Conservation (phyloP, 305 asterid species). For the Fraxinus latifolia region DNA sequence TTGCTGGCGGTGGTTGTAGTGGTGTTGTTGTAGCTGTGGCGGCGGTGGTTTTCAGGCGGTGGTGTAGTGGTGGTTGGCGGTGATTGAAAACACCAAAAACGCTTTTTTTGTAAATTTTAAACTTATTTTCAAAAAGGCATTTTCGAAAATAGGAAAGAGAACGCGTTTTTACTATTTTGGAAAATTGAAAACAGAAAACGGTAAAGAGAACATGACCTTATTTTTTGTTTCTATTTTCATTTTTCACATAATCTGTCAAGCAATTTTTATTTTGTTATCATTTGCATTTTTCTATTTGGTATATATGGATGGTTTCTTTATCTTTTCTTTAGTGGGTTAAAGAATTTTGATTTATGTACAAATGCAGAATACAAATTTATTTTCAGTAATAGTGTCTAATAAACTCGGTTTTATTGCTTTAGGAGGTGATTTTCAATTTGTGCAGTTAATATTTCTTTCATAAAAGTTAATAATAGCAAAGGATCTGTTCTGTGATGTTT, state of each 20-base stretch:
- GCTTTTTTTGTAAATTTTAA: too few species aligned
- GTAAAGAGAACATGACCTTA: too few species aligned
- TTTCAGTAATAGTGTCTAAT: neutral
- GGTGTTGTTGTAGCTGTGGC: too few species aligned
- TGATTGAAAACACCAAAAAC: too few species aligned
- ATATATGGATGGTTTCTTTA: neutral
- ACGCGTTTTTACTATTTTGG: too few species aligned
- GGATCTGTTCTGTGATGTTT: neutral
- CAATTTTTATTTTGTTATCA: neutral
- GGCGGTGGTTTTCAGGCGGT: too few species aligned
- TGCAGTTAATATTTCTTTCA: neutral
- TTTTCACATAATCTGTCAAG: neutral
- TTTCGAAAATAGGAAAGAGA: too few species aligned
- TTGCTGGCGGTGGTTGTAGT: too few species aligned
- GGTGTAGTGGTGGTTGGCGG: too few species aligned
- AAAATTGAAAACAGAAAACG: too few species aligned
- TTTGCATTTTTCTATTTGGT: neutral
- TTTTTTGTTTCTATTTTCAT: neutral
- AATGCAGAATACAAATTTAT: neutral
- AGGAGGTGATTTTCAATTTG: neutral
- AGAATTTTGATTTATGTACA: neutral
- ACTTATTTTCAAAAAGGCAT: too few species aligned
- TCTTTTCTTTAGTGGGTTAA: neutral
- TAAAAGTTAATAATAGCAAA: neutral
- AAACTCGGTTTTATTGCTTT: neutral